Base-by-base conservation (phyloP, 2,329 filamentous ascomycete genomes). In the Penicillium sp. region DNA sequence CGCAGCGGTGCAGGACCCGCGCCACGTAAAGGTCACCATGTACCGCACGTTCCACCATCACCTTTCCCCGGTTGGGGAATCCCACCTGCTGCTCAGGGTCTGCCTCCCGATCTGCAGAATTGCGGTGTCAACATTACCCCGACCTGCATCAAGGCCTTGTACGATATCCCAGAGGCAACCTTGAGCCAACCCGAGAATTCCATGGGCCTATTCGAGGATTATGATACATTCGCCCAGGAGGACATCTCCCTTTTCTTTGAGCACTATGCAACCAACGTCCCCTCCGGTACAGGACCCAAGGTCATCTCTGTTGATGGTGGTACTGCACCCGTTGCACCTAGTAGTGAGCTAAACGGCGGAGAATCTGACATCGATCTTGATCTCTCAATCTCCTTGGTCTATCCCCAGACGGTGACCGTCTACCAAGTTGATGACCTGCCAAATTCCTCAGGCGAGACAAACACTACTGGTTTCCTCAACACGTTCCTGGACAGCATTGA, bases 351-450 rank as follows among this genome's bases (percentile, higher is more conserved):
- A n/a, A 56, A 56, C n/a, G 47, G 53, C n/a, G 53, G 53, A 46
- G 53, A 56, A 28, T 56, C 53, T 3, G 53, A 56, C 33, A 56
- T 56, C n/a, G 53, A 56, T 20, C 47, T 56, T 20, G 53, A 56
- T 23, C 33, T 56, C 9, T 47, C 53, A 2, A 56, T 56, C 40
- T 50, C 53, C 21, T 2, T 56, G 8, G 50, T 56, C 26, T 56
- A 56, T 16, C 53, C 53, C 2, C 53, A 56, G 24, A 26, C 47
- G 1, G 53, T 56, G 11, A 56, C 53, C 18, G 53, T 56, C 4
- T 56, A 56, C 26, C 35, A 56, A 46, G 53, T 56, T 5, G 53
- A 56, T 12, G 53, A 56, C n/a, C 47, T 56, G 3, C 53, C 53
- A 16, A 56, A 56, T 5, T 50, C 53, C 2, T 56, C 53, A 2